Evolutionary conservation across 2,329 filamentous ascomycete genomes (phyloP).

Genomic region (Fulvia fulva): DNA sequence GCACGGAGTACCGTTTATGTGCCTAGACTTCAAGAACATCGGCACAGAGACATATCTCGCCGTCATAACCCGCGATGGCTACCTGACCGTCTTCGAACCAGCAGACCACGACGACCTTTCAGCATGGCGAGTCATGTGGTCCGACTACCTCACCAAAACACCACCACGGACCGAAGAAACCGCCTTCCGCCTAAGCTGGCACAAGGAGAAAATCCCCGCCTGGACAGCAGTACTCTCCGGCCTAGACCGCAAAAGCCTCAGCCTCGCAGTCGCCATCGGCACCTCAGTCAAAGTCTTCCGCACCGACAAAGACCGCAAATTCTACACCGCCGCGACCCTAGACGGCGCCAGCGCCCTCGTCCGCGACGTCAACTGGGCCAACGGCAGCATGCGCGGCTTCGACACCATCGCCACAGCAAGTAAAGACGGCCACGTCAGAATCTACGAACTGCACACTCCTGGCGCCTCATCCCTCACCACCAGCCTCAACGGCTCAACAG

Average conservation of each 20-base stretch:
- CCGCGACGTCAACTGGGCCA: constrained; percentile 86
- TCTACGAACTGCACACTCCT: constrained; percentile 73
- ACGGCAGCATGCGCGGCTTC: constrained; percentile 83
- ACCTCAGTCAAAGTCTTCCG: constrained; percentile 78
- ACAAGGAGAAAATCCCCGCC: constrained; percentile 79
- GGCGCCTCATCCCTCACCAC: constrained; percentile 28
- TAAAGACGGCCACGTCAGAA: constrained; percentile 82
- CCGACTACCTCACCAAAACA: constrained; percentile 66
- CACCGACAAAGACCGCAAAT: constrained; percentile 68
- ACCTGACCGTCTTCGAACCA: constrained; percentile 77
- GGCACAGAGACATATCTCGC: constrained; percentile 82
- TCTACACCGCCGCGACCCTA: constrained; percentile 79
- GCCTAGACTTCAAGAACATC: constrained; percentile 81
- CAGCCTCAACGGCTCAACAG: constrained; percentile 17
- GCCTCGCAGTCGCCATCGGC: constrained; percentile 82
- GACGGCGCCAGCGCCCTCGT: constrained; percentile 67
- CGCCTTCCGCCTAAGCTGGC: constrained; percentile 79
- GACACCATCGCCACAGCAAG: constrained; percentile 89
- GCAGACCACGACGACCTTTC: constrained; percentile 76
- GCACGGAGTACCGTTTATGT: constrained; percentile 68
- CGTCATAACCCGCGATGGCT: constrained; percentile 76
- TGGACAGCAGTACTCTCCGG: constrained; percentile 73
- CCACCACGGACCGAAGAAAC: constrained; percentile 80
- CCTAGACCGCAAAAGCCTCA: constrained; percentile 73
- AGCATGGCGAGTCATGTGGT: constrained; percentile 71